Base-by-base conservation (phyloP, 2,329 filamentous ascomycete species). In the Ophiostoma populinum region DNA sequence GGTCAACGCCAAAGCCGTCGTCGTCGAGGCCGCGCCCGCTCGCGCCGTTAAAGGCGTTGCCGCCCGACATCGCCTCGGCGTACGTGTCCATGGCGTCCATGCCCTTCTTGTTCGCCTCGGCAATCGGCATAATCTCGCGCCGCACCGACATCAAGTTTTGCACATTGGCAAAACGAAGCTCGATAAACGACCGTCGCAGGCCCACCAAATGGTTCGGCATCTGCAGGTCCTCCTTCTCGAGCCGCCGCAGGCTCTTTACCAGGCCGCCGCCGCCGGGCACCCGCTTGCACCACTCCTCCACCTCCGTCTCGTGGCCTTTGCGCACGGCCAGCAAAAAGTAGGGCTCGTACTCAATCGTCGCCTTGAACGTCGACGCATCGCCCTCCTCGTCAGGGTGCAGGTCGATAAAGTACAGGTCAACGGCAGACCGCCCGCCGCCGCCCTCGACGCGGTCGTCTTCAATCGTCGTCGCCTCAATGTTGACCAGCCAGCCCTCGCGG, bases 71-170 rank as follows among this genome's bases (percentile, higher is more conserved):
- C 50, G 95, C 85, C 62, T 98, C 90, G 27, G 86, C 86, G 62
- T 98, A 98, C 45, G 87, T 86, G 62, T 98, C 90, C 80, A 95
- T 92, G 34, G 86, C 82, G 61, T 82, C 85, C 66, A 93, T 77
- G 47, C 83, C 87, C 59, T 90, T 92, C 62, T 80, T 92, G 54
- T 98, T 98, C 60, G 82, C 92, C 58, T 94, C 85, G 11, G 87
- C 90, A 51, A 98, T 70, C 1, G 90, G 90, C 63, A 83, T 75
- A 30, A 98, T 73, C 32, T 80, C 75, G 49, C 73, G 81, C 45
- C 86, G 70, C 30, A 86, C 85, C n/a, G 78, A 71, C 55, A 98
- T 60, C 42, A 98, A 57, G 54, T 95, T 81, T 45, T 65, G 67
- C 36, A 95, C 83, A 51, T 95, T 98, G 42, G 74, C 69, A 54